Evolutionary conservation across 306 rosid species (phyloP).

Genomic region (Lithocarpus polystachyus): DNA sequence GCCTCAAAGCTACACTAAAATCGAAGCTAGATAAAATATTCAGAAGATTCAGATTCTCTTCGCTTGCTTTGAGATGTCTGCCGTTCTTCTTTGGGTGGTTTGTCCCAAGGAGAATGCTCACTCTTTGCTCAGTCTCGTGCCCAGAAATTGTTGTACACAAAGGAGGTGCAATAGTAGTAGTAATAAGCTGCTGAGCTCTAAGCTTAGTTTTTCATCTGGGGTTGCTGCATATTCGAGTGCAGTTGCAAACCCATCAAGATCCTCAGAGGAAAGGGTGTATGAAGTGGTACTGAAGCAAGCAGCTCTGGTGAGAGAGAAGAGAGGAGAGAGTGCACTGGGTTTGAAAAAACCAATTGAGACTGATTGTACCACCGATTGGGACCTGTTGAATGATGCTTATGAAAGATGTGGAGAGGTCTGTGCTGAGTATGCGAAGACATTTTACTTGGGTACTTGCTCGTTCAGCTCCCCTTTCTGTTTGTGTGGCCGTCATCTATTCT

Average conservation of each 20-base stretch:
- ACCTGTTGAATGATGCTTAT: constrained; percentile 70
- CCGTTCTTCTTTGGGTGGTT: constrained; percentile 61
- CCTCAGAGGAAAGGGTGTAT: constrained; percentile 87
- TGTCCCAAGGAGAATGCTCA: constrained; percentile 53
- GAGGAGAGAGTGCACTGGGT: constrained; percentile 23
- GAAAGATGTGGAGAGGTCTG: constrained; percentile 90
- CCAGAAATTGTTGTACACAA: constrained; percentile 29
- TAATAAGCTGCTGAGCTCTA: constrained; percentile 18
- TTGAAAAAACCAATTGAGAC: constrained; percentile 32
- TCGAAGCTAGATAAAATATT: background rate
- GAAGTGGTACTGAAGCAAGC: constrained; percentile 91
- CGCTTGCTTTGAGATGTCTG: constrained; percentile 43
- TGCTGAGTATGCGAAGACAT: constrained; percentile 96
- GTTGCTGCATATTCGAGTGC: constrained; percentile 49
- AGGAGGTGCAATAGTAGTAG: constrained; percentile 13
- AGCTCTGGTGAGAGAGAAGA: constrained; percentile 56
- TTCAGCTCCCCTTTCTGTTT: background rate
- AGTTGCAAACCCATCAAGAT: constrained; percentile 53
- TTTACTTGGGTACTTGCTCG: constrained; percentile 63
- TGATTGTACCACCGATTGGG: constrained; percentile 41
- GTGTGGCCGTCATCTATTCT: background rate
- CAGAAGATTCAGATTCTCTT: background rate
- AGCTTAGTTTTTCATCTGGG: constrained; percentile 40
- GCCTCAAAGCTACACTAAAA: too few species aligned
- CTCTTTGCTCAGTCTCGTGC: constrained; percentile 37